Percentiles rank a stretch among this genome's conserved stretches.
Evolutionary conservation across 2,329 filamentous ascomycete genomes (phyloP).

Genomic region (Pochonia chlamydosporia): DNA sequence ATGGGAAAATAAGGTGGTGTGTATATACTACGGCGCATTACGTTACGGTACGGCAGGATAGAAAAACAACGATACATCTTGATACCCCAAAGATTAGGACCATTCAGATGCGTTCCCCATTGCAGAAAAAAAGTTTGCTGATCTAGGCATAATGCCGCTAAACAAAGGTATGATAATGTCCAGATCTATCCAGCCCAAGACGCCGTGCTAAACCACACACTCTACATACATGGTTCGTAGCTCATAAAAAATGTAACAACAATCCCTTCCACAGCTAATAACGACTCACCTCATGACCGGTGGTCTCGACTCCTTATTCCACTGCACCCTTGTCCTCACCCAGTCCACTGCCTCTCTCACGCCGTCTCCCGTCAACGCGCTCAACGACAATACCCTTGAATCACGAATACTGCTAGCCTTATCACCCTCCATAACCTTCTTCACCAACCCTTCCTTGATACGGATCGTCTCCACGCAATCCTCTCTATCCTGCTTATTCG

Average conservation of each 20-base stretch:
- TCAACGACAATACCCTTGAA: conserved; percentile 84
- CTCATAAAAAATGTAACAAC: conserved; percentile 1
- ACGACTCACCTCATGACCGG: conserved; percentile 90
- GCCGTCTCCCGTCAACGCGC: conserved; percentile 80
- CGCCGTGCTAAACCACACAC: conserved; percentile 6
- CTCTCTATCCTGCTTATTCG: conserved; percentile 96
- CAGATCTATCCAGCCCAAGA: conserved; percentile 8
- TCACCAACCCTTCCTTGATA: conserved; percentile 94
- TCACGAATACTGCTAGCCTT: conserved; percentile 82
- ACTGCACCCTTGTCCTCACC: conserved; percentile 85
- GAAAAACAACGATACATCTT: conserved; percentile 1
- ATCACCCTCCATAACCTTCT: conserved; percentile 92
- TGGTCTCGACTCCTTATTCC: conserved; percentile 91
- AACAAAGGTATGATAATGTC: background rate
- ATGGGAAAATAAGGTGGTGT: too few relatives aligned
- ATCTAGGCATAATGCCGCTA: background rate
- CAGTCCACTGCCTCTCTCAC: conserved; percentile 96
- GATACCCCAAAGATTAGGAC: too few relatives aligned
- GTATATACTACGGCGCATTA: conserved; percentile 6
- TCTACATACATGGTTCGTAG: conserved; percentile 7
- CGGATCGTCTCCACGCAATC: conserved; percentile 96
- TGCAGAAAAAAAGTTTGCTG: too few relatives aligned
- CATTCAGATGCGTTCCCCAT: too few relatives aligned
- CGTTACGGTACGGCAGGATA: conserved; percentile 1
- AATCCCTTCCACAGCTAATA: background rate